Evolutionary conservation across 1,139 yeast species (phyloP), one percentile per base, ranked within the genome.

Genomic region (Lodderomyces beijingensis): DNA sequence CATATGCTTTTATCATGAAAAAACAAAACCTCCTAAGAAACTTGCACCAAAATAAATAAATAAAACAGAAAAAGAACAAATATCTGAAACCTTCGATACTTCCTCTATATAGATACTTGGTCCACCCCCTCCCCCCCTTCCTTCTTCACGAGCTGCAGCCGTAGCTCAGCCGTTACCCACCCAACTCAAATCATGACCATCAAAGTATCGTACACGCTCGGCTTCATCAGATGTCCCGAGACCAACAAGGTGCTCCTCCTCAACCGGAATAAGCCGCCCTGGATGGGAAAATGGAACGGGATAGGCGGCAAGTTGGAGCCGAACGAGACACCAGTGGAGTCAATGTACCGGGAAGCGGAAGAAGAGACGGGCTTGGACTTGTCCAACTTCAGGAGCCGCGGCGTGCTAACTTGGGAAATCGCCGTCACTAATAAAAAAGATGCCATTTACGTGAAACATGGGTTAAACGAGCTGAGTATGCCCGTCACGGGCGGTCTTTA

Each of bases 281-380:
- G 74, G 71, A 69, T 66, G 74, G 76, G 76, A 2, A 50, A 66
- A 34, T 70, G 75, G 74, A 69, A 69, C 41, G 76, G 75, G 2
- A 69, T 70, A 10, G 75, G 75, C 3, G 76, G 76, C 1, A 69
- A 70, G 41, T 42, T 69, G 12, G 69, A 67, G 17, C 35, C 43
- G 0, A 50, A 40, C 7, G 74, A 66, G 42, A 39, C 59, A 2
- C 65, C 74, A 2, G 39, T 54, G 20, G 57, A 59, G 7, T 65
- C 75, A 36, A 67, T 69, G 14, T 51, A 61, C 3, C 42, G 75
- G 31, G 75, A 70, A 45, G 61, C 73, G 0, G 27, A 43, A 12
- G 75, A 70, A 46, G 75, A 70, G 43, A 64, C 75, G 0, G 73
- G 70, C 2, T 46, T 70, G 26, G 22, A 33, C n/a, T 40, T 58